A percentile compares a stretch with the other conserved stretches of the same genome.
Evolutionary conservation across 345 rosid genomes (phyloP).

Genomic region (Zanthoxylum bungeanum): DNA sequence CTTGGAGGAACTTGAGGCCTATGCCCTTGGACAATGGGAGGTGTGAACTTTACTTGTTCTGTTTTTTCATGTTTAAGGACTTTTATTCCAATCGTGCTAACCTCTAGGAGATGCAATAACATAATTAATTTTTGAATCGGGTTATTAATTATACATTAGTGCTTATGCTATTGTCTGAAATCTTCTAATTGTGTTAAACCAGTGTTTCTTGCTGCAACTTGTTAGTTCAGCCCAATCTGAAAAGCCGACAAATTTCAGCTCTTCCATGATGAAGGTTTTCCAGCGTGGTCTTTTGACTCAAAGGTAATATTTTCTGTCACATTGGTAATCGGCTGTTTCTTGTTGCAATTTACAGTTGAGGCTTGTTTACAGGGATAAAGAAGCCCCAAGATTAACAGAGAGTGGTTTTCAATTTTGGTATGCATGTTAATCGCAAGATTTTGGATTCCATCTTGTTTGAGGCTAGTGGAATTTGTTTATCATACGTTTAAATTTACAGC

Average conservation of each 20-base stretch:
- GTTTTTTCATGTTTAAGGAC: constrained; percentile 7
- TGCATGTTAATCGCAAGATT: constrained; percentile 26
- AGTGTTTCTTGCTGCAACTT: constrained; percentile 93
- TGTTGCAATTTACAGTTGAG: constrained; percentile 12
- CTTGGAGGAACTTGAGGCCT: constrained; percentile 69
- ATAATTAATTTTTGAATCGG: not conserved
- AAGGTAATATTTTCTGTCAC: constrained; percentile 41
- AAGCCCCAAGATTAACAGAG: constrained; percentile 79
- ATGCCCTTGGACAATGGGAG: constrained; percentile 94
- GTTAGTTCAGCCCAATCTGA: constrained; percentile 80
- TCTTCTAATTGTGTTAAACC: constrained; percentile 30
- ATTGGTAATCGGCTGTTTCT: not conserved
- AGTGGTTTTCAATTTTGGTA: constrained; percentile 99
- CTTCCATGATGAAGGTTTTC: constrained; percentile 87
- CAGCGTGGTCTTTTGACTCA: constrained; percentile 87
- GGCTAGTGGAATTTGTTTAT: constrained; percentile 20
- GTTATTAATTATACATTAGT: not conserved
- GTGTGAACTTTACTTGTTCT: constrained; percentile 40
- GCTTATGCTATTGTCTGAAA: constrained; percentile 31
- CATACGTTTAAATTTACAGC: constrained; percentile 42
- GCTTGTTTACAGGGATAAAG: constrained; percentile 63
- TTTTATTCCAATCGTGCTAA: constrained; percentile 5
- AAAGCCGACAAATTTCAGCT: constrained; percentile 61
- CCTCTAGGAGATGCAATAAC: not conserved
- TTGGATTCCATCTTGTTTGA: constrained; percentile 16